Evolutionary conservation across 2,329 filamentous ascomycete genomes (phyloP), one percentile per base, ranked within the genome.

Genomic region (Hypoxylon sp.): DNA sequence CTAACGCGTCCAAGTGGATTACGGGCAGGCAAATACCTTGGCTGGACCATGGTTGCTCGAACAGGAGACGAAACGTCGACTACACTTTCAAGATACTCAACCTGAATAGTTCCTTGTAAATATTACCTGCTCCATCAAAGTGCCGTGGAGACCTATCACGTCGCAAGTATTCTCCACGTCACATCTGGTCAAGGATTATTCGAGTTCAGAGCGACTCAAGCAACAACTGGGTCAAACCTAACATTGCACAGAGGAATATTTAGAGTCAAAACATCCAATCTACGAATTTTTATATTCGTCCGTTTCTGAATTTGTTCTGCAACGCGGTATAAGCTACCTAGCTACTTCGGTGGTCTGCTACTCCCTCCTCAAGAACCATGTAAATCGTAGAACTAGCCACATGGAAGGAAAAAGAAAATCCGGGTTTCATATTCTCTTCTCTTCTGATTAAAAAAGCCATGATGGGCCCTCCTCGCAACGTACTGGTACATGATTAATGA

Each of bases 201-300:
- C 4, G 7, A 4, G 33, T 35, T 35, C 1, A 35, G 33, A 6
- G 33, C 7, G 8, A 35, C 11, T 13, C 7, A 11, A 35, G 8
- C 7, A 17, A 17, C 2, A 22, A 44, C 8, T 4, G 2, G 6
- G 3, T 6, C n/a, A 44, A 20, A 48, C 6, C 11, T 3, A 8
- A 17, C 6, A 22, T 49, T 8, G 7, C 55, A 48, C 17, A 33
- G 8, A 44, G 6, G 31, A 3, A 35, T 37, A 13, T 30, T 48
- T 6, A 31, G 7, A 25, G n/a, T 27, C 44, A 57, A 51, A 51
- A 44, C n/a, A 55, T 63, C 30, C 40, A 64, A 30, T 56, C 55
- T 63, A 50, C 50, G 40, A 64, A 54, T 54, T 67, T 46, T 67
- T 66, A 20, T 66, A 69, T 66, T 64, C 58, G 42, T 61, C 48